Evolutionary conservation across 2,329 filamentous ascomycete species (phyloP).

Genomic region (Phyllosticta citribraziliensis): DNA sequence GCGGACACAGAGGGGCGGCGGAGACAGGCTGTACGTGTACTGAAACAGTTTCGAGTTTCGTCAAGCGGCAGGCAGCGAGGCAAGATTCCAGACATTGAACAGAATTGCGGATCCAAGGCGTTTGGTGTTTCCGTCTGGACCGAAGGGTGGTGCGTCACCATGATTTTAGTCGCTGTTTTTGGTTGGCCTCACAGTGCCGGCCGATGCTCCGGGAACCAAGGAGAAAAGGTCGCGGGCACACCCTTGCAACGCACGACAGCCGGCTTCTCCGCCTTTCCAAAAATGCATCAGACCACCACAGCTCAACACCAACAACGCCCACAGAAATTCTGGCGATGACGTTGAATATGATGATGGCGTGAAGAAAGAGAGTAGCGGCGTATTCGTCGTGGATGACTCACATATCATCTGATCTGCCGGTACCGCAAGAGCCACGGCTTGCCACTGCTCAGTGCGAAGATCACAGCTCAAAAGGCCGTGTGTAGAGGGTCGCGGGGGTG

Average conservation of each 20-base stretch:
- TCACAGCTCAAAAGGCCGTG: not conserved
- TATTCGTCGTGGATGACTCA: not conserved
- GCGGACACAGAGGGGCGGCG: conserved; percentile 8
- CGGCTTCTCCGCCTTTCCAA: not conserved
- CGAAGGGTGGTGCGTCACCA: not conserved
- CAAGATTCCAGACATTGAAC: not conserved
- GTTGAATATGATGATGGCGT: not conserved
- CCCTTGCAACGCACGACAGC: not conserved
- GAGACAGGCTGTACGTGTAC: conserved; percentile 7
- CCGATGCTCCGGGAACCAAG: not conserved
- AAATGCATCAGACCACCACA: not conserved
- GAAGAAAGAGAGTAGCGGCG: not conserved
- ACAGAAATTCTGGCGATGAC: not conserved
- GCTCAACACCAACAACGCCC: not conserved
- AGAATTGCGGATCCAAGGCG: not conserved
- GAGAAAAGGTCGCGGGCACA: not conserved
- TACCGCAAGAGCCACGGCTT: not conserved
- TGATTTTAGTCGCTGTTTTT: not conserved
- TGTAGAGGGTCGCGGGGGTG: not conserved
- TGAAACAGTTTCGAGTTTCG: not conserved
- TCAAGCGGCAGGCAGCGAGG: not conserved
- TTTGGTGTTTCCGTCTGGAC: not conserved
- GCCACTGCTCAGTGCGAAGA: not conserved
- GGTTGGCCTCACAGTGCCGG: not conserved
- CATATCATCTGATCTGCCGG: not conserved